Percentiles rank a stretch among this genome's conserved stretches.
phyloP scores from a whole-genome alignment of 1,284 basidiomycete species.

The Schizophyllum commune region DNA sequence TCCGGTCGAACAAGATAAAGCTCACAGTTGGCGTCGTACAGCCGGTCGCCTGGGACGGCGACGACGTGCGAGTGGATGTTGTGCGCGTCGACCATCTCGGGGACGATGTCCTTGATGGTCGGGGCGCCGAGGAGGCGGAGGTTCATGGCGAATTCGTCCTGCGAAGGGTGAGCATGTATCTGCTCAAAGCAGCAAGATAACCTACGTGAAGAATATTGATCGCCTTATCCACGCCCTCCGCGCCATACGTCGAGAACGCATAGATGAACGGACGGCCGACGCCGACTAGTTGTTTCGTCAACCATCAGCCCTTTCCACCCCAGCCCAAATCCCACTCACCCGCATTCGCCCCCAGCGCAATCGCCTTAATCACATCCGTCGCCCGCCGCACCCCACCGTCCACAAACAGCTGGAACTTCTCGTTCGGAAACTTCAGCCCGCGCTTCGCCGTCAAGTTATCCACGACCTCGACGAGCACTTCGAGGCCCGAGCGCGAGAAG shows the following conservation, averaged over 20 bases:
- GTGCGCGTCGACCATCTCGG: conserved; percentile 83
- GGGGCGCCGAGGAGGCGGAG: conserved; percentile 83
- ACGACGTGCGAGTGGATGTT: conserved; percentile 58
- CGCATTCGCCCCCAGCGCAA: conserved; percentile 88
- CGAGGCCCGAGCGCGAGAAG: conserved; percentile 85
- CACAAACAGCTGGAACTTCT: conserved; percentile 82
- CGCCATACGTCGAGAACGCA: conserved; percentile 84
- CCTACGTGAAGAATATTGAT: conserved; percentile 71
- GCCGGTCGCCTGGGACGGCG: conserved; percentile 58
- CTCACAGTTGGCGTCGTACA: conserved; percentile 78
- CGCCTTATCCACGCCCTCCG: conserved; percentile 73
- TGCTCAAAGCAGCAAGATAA: conserved; percentile 7
- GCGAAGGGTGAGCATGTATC: conserved; percentile 1
- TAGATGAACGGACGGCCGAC: conserved; percentile 84
- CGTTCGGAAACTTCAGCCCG: conserved; percentile 49
- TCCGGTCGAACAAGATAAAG: conserved; percentile 13
- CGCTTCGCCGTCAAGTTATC: conserved; percentile 58
- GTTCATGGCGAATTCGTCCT: conserved; percentile 96
- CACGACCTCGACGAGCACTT: conserved; percentile 86
- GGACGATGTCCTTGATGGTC: conserved; percentile 69
- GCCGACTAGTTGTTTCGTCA: conserved; percentile 36
- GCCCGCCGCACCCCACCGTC: conserved; percentile 91
- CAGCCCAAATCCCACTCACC: conserved; percentile 29
- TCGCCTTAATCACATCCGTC: conserved; percentile 88
- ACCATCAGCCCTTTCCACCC: neutral